Percentiles rank a stretch among this genome's conserved stretches.
Conservation (phyloP, 2,329 filamentous ascomycete genomes). For the Monilinia vaccinii-corymbosi region DNA sequence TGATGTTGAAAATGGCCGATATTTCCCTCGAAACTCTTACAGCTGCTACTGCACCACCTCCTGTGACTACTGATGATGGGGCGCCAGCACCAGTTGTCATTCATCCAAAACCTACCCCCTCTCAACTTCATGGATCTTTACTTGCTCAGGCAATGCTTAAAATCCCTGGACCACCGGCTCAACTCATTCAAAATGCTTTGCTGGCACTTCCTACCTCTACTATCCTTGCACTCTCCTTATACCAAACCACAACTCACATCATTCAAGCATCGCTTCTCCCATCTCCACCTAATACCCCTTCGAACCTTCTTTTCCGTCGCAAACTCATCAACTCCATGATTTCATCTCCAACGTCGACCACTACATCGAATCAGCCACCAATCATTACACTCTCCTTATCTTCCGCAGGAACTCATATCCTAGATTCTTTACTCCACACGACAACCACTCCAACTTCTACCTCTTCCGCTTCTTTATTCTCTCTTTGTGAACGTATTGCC, state of each 20-base stretch:
- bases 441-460: conserved; percentile 16
- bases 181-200: conserved; percentile 66
- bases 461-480: conserved; percentile 38
- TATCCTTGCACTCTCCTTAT: conserved; percentile 51
- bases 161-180: conserved; percentile 58
- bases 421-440: conserved; percentile 51
- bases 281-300: conserved; percentile 40
- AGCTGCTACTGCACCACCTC: conserved; percentile 23
- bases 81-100: conserved; percentile 22
- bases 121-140: conserved; percentile 73
- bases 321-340: conserved; percentile 53
- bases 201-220: conserved; percentile 46
- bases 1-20: conserved; percentile 52
- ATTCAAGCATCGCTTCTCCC: conserved; percentile 54
- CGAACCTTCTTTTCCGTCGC: conserved; percentile 52
- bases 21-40: conserved; percentile 41
- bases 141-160: conserved; percentile 72
- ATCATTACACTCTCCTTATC: conserved; percentile 38
- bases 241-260: conserved; percentile 46
- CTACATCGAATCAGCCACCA: conserved; percentile 7
- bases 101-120: conserved; percentile 29
- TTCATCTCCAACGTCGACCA: conserved; percentile 20
- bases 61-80: conserved; percentile 21
- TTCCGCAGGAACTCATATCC: conserved; percentile 55
- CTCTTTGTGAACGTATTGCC: conserved; percentile 59